A percentile compares a stretch with the other conserved stretches of the same genome.
These are phyloP conservation scores for Carex parvula DNA, from an alignment of 176 grass and related monocot species.

Conservation along the genomic window DNA sequence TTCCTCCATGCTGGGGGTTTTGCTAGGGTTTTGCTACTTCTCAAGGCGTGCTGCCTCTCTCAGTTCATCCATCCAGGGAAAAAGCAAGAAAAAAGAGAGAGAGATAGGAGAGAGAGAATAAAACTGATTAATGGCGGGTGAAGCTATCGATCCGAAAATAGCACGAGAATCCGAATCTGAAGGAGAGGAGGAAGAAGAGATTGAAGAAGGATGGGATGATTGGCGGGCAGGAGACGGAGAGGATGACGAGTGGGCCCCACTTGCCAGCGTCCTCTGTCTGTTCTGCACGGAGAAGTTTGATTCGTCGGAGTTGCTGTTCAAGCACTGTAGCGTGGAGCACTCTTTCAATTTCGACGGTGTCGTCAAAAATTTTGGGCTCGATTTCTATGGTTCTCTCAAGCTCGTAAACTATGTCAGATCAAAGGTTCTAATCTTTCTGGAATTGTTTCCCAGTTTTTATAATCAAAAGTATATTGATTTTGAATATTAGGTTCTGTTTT, in stretches of 20 bases:
- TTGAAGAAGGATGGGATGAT: constrained; percentile 72
- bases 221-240: constrained; percentile 62
- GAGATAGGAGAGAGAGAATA: neutral
- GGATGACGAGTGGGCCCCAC: constrained; percentile 34
- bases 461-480: neutral
- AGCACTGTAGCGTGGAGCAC: constrained; percentile 60
- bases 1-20: constrained; percentile 9
- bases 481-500: neutral
- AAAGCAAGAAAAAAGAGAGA: neutral
- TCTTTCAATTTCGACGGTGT: constrained; percentile 52
- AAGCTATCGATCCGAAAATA: constrained; percentile 13
- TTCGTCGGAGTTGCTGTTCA: constrained; percentile 42
- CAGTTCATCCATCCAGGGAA: neutral
- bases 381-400: constrained; percentile 89
- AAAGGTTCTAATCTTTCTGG: constrained; percentile 42
- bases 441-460: neutral
- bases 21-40: constrained; percentile 23
- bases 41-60: constrained; percentile 15
- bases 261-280: constrained; percentile 48
- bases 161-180: constrained; percentile 4
- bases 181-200: constrained; percentile 40
- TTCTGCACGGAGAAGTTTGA: constrained; percentile 67
- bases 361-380: constrained; percentile 46
- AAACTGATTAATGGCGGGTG: neutral
- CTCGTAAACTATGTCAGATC: constrained; percentile 77